Percentiles rank a stretch among this genome's conserved stretches.
These are phyloP conservation scores for Mycena vulgaris DNA, from an alignment of 768 basidiomycete genomes.

Conservation along the genomic window DNA sequence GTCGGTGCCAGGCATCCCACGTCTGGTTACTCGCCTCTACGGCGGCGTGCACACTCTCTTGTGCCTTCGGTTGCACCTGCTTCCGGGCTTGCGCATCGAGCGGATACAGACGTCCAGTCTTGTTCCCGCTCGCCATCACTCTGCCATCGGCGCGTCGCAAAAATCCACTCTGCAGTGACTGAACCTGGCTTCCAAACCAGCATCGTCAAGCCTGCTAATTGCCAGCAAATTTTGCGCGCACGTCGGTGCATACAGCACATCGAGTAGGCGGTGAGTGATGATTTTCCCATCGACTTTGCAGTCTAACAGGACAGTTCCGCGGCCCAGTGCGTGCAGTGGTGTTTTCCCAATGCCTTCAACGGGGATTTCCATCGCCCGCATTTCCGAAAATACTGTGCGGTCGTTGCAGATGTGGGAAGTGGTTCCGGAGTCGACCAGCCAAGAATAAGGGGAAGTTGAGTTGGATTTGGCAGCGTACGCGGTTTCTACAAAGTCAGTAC, in stretches of 20 bases:
- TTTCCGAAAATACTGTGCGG: not conserved
- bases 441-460: conserved; percentile 7
- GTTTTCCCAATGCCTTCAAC: conserved; percentile 14
- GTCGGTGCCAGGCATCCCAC: conserved; percentile 31
- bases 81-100: conserved; percentile 16
- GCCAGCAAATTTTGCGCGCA: conserved; percentile 20
- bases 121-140: conserved; percentile 14
- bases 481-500: not conserved
- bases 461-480: conserved; percentile 8
- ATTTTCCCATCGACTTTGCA: conserved; percentile 18
- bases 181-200: conserved; percentile 23
- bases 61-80: conserved; percentile 13
- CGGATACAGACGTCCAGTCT: conserved; percentile 26
- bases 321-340: conserved; percentile 22
- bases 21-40: conserved; percentile 23
- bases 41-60: conserved; percentile 14
- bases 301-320: conserved; percentile 32
- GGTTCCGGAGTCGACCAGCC: conserved; percentile 28
- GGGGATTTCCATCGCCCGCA: not conserved
- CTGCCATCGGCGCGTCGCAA: not conserved
- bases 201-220: conserved; percentile 29
- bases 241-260: conserved; percentile 17
- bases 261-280: conserved; percentile 19
- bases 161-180: conserved; percentile 14
- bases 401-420: conserved; percentile 33